Evolutionary conservation across 805 yeast species (phyloP).

Genomic region (Saccharomycopsis guyanensis): DNA sequence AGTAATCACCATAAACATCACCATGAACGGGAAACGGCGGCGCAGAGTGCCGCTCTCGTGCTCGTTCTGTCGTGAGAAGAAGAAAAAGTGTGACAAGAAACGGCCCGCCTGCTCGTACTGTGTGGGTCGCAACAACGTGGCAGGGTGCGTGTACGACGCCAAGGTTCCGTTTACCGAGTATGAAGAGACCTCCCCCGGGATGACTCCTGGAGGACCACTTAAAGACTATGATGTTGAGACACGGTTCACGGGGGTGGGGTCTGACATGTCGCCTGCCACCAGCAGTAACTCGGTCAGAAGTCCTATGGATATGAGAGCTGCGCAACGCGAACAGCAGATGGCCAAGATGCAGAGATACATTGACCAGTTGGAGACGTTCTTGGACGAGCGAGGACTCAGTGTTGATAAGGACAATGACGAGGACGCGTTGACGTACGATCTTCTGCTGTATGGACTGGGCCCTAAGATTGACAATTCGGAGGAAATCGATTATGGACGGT

Average conservation of each 20-base stretch:
- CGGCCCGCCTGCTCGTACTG: constrained; percentile 18
- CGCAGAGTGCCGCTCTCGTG: constrained; percentile 14
- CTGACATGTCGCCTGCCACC: background rate
- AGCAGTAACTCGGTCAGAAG: background rate
- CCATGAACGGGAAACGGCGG: background rate
- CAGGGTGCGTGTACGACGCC: constrained; percentile 4
- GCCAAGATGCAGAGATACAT: background rate
- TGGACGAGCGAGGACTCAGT: background rate
- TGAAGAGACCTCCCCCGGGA: background rate
- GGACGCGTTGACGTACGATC: too few species aligned
- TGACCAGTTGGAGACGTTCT: background rate
- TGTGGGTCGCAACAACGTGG: constrained; percentile 2
- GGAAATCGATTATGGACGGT: background rate
- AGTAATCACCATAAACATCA: too few species aligned
- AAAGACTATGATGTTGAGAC: background rate
- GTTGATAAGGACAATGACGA: background rate
- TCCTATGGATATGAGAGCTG: background rate
- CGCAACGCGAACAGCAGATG: background rate
- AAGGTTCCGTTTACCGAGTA: too few species aligned
- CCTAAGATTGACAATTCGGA: constrained; percentile 1
- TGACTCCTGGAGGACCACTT: background rate
- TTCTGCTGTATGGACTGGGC: background rate
- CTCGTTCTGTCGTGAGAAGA: constrained; percentile 15
- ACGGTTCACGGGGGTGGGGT: background rate
- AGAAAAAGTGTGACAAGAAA: constrained; percentile 18